Percentiles rank a stretch among this genome's conserved stretches.
These are phyloP conservation scores for Adansonia grandidieri DNA, from an alignment of 441 rosid species.

Conservation along the genomic window DNA sequence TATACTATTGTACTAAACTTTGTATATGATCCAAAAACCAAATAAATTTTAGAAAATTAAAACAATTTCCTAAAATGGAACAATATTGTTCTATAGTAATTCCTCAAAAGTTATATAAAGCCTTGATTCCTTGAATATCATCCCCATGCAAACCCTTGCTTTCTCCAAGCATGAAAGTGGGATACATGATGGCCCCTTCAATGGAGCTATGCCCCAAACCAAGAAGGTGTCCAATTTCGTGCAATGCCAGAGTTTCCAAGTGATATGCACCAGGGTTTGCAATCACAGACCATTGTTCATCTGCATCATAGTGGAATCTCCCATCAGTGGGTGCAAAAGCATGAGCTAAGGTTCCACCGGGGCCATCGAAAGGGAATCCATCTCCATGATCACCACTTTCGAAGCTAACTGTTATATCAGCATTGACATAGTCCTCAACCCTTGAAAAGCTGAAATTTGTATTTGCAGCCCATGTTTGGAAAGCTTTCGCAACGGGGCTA, in stretches of 20 bases:
- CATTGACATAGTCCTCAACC: background rate
- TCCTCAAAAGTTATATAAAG: conserved; percentile 13
- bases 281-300: conserved; percentile 15
- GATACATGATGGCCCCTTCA: conserved; percentile 21
- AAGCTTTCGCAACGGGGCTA: conserved; percentile 29
- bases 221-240: conserved; percentile 24
- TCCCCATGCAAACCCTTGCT: conserved; percentile 22
- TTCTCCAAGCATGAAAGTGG: background rate
- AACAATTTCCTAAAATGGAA: background rate
- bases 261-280: background rate
- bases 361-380: conserved; percentile 17
- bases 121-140: conserved; percentile 25
- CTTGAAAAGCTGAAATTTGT: conserved; percentile 31
- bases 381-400: conserved; percentile 26
- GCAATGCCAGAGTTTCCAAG: conserved; percentile 24
- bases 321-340: conserved; percentile 21
- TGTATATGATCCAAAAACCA: background rate
- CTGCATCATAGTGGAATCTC: conserved; percentile 25
- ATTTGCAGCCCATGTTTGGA: conserved; percentile 32
- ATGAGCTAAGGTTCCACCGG: conserved; percentile 20
- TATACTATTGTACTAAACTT: background rate
- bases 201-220: conserved; percentile 18
- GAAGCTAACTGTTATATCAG: conserved; percentile 24
- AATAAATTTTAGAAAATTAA: background rate
- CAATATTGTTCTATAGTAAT: background rate